These are phyloP conservation scores for Pseudogymnoascus sp. DNA, from an alignment of 2,329 filamentous ascomycete genomes.

Conservation along the genomic window DNA sequence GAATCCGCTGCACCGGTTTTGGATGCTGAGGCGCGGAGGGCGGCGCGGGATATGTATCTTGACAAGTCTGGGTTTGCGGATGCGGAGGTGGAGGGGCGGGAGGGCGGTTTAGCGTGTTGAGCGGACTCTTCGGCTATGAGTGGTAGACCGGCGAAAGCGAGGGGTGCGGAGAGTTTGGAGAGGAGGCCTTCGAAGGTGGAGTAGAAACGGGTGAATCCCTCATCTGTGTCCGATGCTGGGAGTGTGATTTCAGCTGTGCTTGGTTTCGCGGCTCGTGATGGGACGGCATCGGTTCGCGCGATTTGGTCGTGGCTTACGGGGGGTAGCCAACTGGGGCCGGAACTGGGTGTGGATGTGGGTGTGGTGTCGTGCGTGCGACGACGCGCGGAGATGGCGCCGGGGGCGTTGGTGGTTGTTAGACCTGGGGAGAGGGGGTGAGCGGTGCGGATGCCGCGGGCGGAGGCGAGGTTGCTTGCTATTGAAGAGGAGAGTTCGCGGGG, in stretches of 20 bases:
- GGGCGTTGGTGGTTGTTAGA: slow-evolving; percentile 63
- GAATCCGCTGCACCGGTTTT: slow-evolving; percentile 50
- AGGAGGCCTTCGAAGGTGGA: slow-evolving; percentile 83
- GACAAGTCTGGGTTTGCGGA: slow-evolving; percentile 64
- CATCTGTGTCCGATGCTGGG: slow-evolving; percentile 43
- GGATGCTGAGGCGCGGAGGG: slow-evolving; percentile 64
- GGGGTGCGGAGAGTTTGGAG: slow-evolving; percentile 76
- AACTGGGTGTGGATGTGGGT: slow-evolving; percentile 32
- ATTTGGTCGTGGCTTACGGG: slow-evolving; percentile 30
- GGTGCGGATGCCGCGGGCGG: slow-evolving; percentile 68
- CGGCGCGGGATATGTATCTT: slow-evolving; percentile 76
- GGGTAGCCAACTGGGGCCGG: slow-evolving; percentile 37
- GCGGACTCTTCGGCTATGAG: slow-evolving; percentile 47
- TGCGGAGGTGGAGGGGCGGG: slow-evolving; percentile 15
- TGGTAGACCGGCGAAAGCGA: slow-evolving; percentile 88
- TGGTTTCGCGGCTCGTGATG: slow-evolving; percentile 21
- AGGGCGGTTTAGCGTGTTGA: slow-evolving; percentile 23
- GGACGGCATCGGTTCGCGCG: slow-evolving; percentile 27
- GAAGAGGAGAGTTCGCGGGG: slow-evolving; percentile 67
- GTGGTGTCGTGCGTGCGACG: slow-evolving; percentile 35
- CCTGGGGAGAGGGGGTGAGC: slow-evolving; percentile 54
- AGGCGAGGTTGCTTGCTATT: slow-evolving; percentile 81
- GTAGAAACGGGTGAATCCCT: slow-evolving; percentile 86
- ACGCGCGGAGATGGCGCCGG: slow-evolving; percentile 35
- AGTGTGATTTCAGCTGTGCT: slow-evolving; percentile 15